Conservation (phyloP, 371 early-diverging fungal genomes). For the Mortierella sp. region DNA sequence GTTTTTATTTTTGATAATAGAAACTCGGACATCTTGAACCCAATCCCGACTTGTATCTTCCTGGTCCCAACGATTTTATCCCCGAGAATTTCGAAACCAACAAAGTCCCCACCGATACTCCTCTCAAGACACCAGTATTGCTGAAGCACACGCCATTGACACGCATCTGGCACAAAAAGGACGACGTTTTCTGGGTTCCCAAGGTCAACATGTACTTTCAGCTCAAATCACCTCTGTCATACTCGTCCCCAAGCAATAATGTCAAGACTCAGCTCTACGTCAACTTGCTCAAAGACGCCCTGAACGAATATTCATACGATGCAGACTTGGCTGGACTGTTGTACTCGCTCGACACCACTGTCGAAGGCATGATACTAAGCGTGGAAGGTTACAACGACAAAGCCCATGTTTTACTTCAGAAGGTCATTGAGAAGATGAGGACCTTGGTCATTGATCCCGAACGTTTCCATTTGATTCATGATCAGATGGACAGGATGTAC, state of each 20-base stretch:
- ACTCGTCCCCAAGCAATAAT: conserved; percentile 59
- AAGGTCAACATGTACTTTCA: conserved; percentile 64
- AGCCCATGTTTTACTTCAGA: conserved; percentile 74
- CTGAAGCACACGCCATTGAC: conserved; percentile 72
- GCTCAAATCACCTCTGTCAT: conserved; percentile 49
- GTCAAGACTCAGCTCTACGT: conserved; percentile 76
- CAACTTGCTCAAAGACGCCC: conserved; percentile 81
- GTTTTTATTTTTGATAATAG: conserved; percentile 27
- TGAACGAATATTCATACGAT: conserved; percentile 89
- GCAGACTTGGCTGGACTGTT: conserved; percentile 89
- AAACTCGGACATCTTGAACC: conserved; percentile 61
- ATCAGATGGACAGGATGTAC: conserved; percentile 75
- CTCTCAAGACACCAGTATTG: conserved; percentile 62
- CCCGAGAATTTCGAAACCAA: conserved; percentile 78
- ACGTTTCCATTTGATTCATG: conserved; percentile 82
- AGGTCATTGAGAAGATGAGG: conserved; percentile 79
- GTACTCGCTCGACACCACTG: conserved; percentile 76
- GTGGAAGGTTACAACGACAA: conserved; percentile 92
- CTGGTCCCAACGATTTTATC: conserved; percentile 85
- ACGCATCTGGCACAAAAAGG: conserved; percentile 94
- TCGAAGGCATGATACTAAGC: conserved; percentile 77
- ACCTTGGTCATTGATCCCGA: conserved; percentile 71
- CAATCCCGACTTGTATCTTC: conserved; percentile 76
- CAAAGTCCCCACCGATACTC: conserved; percentile 60
- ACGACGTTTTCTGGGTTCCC: conserved; percentile 91